Evolutionary conservation across 306 rosid species (phyloP), one percentile per base, ranked within the genome.

Genomic region (Hylodesmum podocarpum): DNA sequence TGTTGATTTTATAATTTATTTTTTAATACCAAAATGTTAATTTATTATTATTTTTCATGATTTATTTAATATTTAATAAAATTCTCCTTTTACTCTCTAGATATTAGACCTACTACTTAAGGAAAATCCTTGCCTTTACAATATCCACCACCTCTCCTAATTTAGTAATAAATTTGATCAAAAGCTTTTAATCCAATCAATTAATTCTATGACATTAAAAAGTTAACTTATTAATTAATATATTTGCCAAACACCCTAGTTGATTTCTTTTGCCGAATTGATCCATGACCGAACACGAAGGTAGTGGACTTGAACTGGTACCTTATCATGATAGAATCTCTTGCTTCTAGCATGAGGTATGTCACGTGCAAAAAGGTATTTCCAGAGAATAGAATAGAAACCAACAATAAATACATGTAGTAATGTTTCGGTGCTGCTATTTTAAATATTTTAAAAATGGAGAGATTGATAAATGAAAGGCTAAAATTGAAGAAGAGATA

Each of bases 341-440:
- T 54, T 67, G 46, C 55, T 44, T 64, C 14, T 12, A 19, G 29
- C 39, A 41, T 59, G 47, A 70, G 5, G 31, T 28, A 3, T 28
- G 2, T 39, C 44, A 29, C 41, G 65, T 58, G 44, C 55, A 16
- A 7, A 78, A 70, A 46, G 53, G 16, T 40, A 29, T 58, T 67
- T 68, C 29, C 66, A 46, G 75, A 67, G 24, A 49, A 49, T 49
- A 49, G 24, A n/a, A 47, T n/a, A n/a, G n/a, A n/a, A n/a, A n/a
- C n/a, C n/a, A n/a, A n/a, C n/a, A n/a, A n/a, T n/a, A n/a, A n/a
- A n/a, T n/a, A n/a, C n/a, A n/a, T n/a, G n/a, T n/a, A n/a, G n/a
- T 4, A 47, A 47, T 69, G 68, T 22, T 28, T 47, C n/a, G 57
- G 12, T 72, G 5, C 7, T 46, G 25, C 2, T 50, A 51, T 50